Evolutionary conservation across 192 early-diverging fungal species (phyloP).

Genomic region (Umbelopsis sp.): DNA sequence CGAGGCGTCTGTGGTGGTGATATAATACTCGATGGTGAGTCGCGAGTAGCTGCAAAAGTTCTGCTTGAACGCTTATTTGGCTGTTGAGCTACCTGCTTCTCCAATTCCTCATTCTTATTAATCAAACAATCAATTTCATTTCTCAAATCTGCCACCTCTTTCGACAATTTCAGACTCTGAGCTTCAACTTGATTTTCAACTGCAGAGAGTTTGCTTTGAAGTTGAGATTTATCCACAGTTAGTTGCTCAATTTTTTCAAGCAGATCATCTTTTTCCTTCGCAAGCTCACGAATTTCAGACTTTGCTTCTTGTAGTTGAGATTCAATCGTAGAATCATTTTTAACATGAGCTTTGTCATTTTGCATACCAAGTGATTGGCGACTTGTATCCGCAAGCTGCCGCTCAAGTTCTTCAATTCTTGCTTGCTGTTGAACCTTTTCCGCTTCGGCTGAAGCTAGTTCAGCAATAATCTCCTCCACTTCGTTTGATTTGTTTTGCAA

Average conservation of each 20-base stretch:
- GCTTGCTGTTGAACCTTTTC: conserved; percentile 5
- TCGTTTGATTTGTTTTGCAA: conserved; percentile 6
- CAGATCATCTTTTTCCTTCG: neutral
- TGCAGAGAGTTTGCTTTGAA: conserved; percentile 23
- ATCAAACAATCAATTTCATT: conserved; percentile 32
- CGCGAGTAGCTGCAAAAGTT: conserved; percentile 9
- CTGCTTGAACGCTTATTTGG: conserved; percentile 7
- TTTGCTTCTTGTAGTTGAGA: neutral
- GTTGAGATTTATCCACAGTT: conserved; percentile 37
- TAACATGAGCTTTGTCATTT: neutral
- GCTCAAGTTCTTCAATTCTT: neutral
- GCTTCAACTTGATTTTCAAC: conserved; percentile 33
- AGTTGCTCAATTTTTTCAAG: conserved; percentile 10
- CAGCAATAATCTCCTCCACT: conserved; percentile 11
- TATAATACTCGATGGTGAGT: neutral
- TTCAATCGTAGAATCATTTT: neutral
- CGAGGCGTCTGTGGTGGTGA: conserved; percentile 19
- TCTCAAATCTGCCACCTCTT: conserved; percentile 30
- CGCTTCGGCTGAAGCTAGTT: conserved; percentile 1
- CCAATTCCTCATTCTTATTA: conserved; percentile 38
- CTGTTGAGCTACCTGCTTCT: conserved; percentile 40
- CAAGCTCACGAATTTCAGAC: neutral
- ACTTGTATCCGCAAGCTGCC: neutral
- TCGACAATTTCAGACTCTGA: conserved; percentile 22
- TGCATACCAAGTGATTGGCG: neutral